Evolutionary conservation across 2,329 filamentous ascomycete species (phyloP), one percentile per base, ranked within the genome.

Genomic region (Ustulina deusta): DNA sequence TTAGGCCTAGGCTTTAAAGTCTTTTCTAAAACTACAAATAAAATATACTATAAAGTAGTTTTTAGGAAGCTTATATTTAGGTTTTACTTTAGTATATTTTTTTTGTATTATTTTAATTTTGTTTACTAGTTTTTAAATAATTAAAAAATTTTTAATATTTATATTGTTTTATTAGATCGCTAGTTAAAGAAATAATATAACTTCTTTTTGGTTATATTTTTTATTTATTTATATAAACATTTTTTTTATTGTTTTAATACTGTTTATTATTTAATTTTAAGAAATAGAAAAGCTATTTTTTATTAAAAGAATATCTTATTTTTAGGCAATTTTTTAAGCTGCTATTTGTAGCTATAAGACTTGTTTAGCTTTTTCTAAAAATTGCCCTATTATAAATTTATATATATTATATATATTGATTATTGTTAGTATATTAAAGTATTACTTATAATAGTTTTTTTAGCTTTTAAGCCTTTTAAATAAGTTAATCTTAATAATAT

Each of bases 191-290:
- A 52, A 34, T n/a, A 52, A 52, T 34, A 34, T 58, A 44, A 57
- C 22, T 3, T 29, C n/a, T 57, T 57, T 57, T 57, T 57, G 32
- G 22, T 58, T 58, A 58, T 58, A 58, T 34, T 58, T 46, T 2
- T 58, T 58, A 13, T 58, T 46, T 2, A 7, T 6, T 11, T 46
- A 58, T 4, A 13, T 40, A 46, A 58, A 58, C 6, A 58, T 34
- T 15, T 58, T 22, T 2, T 22, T 46, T 11, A 58, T 44, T 13
- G 25, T 52, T n/a, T n/a, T 34, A 52, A 34, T 10, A 10, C 3
- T 10, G 34, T n/a, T n/a, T 20, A 34, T 29, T 34, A 20, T 52
- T 34, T 20, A 52, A 7, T 52, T 52, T 52, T 52, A 20, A 9
- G 34, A 34, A 15, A n/a, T 2, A 9, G 34, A 9, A 32, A 52